Evolutionary conservation across 106 monocot species (phyloP).

Genomic region (Apostasia ramifera): DNA sequence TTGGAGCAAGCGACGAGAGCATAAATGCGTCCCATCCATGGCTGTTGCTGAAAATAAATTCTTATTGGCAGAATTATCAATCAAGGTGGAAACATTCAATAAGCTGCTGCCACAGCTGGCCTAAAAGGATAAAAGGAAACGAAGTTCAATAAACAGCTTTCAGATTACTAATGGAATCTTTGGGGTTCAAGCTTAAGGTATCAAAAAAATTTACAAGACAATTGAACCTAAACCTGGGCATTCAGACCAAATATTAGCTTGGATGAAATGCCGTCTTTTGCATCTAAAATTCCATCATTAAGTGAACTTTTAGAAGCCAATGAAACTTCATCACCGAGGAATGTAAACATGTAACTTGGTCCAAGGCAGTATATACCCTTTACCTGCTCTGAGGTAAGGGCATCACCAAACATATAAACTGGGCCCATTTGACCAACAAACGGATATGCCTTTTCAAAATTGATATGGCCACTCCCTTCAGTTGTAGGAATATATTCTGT

Average conservation of each 20-base stretch:
- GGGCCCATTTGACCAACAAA: constrained; percentile 97
- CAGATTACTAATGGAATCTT: no score
- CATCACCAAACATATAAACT: constrained; percentile 78
- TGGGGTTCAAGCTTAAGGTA: neutral
- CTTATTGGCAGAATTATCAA: constrained; percentile 49
- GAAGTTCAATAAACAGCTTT: no score
- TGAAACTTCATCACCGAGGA: constrained; percentile 57
- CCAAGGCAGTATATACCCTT: constrained; percentile 72
- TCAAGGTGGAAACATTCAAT: constrained; percentile 64
- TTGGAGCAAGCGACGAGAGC: constrained; percentile 80
- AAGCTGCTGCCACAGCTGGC: constrained; percentile 68
- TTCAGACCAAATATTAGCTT: constrained; percentile 93
- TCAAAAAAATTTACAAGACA: neutral
- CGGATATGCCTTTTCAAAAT: constrained; percentile 43
- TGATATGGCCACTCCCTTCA: constrained; percentile 36
- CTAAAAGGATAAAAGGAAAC: constrained; percentile 16
- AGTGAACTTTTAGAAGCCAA: constrained; percentile 39
- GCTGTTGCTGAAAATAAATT: constrained; percentile 51
- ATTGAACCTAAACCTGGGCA: constrained; percentile 71
- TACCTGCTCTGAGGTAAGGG: constrained; percentile 80
- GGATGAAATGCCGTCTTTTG: constrained; percentile 77
- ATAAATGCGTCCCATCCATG: constrained; percentile 79
- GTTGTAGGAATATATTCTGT: constrained; percentile 27
- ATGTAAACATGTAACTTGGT: constrained; percentile 98
- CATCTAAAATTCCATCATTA: constrained; percentile 54